Evolutionary conservation across 1,284 basidiomycete species (phyloP).

Genomic region (Porodaedalea pini): DNA sequence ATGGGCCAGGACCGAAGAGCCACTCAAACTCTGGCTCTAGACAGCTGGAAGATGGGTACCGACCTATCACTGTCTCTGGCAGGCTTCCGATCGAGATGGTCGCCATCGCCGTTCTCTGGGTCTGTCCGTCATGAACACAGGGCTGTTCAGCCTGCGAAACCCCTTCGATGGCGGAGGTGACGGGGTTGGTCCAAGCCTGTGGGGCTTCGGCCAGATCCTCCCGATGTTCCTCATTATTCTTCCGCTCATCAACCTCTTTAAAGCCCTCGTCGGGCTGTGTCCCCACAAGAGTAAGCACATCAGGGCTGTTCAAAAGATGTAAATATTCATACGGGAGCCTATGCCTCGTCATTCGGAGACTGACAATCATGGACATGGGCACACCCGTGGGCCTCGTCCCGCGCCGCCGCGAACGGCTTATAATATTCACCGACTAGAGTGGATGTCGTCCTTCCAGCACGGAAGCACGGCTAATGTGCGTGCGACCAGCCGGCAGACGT

Average conservation of each 20-base stretch:
- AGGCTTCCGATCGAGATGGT: constrained; percentile 23
- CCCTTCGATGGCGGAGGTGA: constrained; percentile 25
- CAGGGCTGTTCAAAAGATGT: constrained; percentile 1
- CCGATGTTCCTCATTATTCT: constrained; percentile 22
- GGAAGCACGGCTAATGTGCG: no score
- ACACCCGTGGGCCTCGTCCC: background rate
- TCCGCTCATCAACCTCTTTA: constrained; percentile 17
- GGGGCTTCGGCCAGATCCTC: constrained; percentile 30
- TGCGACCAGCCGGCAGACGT: background rate
- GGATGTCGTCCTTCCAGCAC: background rate
- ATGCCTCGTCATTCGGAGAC: no score
- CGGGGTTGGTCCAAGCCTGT: constrained; percentile 19
- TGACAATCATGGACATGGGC: no score
- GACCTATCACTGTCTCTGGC: constrained; percentile 8
- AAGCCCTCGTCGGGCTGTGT: constrained; percentile 16
- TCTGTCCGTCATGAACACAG: constrained; percentile 29
- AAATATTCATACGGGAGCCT: no score
- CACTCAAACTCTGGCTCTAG: no score
- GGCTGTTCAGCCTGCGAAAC: constrained; percentile 28
- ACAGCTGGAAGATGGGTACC: background rate
- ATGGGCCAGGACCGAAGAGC: no score
- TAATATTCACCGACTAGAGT: background rate
- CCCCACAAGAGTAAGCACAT: constrained; percentile 4
- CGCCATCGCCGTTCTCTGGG: constrained; percentile 25
- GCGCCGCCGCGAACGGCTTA: background rate